Evolutionary conservation across 2,329 filamentous ascomycete genomes (phyloP), one percentile per base, ranked within the genome.

Genomic region (Stylonectria norvegica): DNA sequence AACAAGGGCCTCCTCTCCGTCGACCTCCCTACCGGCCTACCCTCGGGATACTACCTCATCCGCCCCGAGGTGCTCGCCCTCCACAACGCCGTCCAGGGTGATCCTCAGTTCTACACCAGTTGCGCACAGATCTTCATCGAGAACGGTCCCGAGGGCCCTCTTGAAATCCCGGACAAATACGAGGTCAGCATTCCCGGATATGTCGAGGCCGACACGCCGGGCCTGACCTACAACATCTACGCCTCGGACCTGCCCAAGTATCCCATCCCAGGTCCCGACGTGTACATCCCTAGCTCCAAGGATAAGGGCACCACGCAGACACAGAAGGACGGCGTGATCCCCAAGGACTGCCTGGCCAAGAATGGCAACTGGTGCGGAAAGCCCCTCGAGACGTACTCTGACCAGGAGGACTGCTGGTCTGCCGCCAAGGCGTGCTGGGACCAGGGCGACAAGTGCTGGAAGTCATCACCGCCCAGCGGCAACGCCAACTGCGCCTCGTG

Each of bases 301-400:
- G 42, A 48, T 14, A 41, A 42, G 7, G 40, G 52, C 14, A 37
- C 37, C 23, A 48, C 50, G 36, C 42, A 57, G 32, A 45, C 42
- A 3, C 56, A 58, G 46, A 40, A 55, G 30, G 66, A 72, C 28
- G 81, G 79, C 10, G 61, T 72, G 10, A 67, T 79, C 37, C 82
- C 82, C 0, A 39, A 55, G 2, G 65, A 70, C 51, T 85, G 79
- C 56, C 66, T 86, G 25, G 56, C 82, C 44, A 78, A 79, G 56
- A 86, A 86, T 57, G 83, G 69, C 43, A 87, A 89, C 66, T 89
- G 83, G 84, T 86, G 81, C 62, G 83, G 74, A 36, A 67, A 72
- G 43, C 75, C 85, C 55, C 70, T 87, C 1, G 60, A 74, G 0
- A 53, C 63, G 7, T 87, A 84, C 65, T 66, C 64, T 4, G 66